Conservation (phyloP, 2,329 filamentous ascomycete genomes). For the Pseudogymnoascus sp. region DNA sequence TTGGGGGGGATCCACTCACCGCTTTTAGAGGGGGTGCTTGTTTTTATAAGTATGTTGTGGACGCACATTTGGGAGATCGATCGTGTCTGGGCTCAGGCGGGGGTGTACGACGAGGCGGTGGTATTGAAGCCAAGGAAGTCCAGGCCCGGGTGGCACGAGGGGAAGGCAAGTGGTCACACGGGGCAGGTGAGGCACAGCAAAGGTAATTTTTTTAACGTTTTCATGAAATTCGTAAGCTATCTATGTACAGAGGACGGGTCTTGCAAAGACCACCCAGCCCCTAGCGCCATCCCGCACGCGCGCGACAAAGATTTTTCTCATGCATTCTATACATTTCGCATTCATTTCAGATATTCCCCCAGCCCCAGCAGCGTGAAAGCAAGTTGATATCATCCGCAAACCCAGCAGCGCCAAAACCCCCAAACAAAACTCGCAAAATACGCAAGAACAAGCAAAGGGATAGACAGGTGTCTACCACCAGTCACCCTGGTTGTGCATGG, state of each 20-base stretch:
- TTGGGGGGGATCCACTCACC: not conserved
- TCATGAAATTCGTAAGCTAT: conserved; percentile 6
- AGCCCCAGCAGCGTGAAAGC: conserved; percentile 4
- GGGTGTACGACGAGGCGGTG: not conserved
- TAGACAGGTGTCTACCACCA: conserved; percentile 52
- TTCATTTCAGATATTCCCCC: not conserved
- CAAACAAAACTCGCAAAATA: not conserved
- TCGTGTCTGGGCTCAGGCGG: not conserved
- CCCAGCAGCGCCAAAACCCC: not conserved
- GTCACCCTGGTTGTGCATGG: conserved; percentile 95
- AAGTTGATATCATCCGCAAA: conserved; percentile 5
- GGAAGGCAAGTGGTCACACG: not conserved
- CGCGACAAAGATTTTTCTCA: not conserved
- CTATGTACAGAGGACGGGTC: conserved; percentile 3
- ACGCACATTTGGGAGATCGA: not conserved
- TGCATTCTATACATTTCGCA: conserved; percentile 5
- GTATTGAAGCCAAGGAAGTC: not conserved
- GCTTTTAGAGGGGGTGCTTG: not conserved
- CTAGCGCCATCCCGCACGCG: not conserved
- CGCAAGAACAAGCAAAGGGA: not conserved
- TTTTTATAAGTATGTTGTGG: not conserved
- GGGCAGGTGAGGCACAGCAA: not conserved
- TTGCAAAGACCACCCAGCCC: not conserved
- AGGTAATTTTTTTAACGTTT: not conserved
- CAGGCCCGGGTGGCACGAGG: not conserved